phyloP scores from a whole-genome alignment of 1,284 basidiomycete species.

The Apiotrichum porosum region DNA sequence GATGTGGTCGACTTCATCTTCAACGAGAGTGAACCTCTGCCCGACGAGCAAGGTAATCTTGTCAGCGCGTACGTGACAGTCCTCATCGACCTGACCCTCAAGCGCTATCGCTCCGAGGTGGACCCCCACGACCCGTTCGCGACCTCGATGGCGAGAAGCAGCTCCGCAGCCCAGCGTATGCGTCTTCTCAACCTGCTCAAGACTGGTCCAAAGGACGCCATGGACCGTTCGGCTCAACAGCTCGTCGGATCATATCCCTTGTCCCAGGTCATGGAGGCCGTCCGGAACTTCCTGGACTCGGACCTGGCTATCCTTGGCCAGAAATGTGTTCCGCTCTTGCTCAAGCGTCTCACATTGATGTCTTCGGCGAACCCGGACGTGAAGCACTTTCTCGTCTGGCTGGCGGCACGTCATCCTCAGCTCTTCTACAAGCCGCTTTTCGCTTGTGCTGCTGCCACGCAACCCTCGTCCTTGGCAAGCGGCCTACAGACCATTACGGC shows the following conservation, averaged over 20 bases:
- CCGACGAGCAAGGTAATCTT: conserved; percentile 13
- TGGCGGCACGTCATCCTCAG: conserved; percentile 52
- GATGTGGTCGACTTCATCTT: conserved; percentile 5
- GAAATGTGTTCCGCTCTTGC: conserved; percentile 10
- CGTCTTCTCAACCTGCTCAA: conserved; percentile 4
- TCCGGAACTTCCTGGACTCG: conserved; percentile 10
- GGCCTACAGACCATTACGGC: conserved; percentile 58
- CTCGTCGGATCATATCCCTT: conserved; percentile 5
- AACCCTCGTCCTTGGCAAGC: conserved; percentile 57
- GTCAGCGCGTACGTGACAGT: conserved; percentile 11
- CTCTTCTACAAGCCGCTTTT: conserved; percentile 72
- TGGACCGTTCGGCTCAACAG: background rate
- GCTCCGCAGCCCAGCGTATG: background rate
- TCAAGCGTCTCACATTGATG: conserved; percentile 14
- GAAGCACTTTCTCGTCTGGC: conserved; percentile 26
- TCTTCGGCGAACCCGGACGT: conserved; percentile 1
- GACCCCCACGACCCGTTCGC: background rate
- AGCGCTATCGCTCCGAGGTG: background rate
- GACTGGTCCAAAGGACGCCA: background rate
- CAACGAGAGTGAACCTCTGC: background rate
- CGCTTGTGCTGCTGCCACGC: conserved; percentile 60
- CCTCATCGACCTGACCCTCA: conserved; percentile 23
- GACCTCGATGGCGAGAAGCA: background rate
- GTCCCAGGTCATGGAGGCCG: background rate
- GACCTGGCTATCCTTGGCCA: conserved; percentile 8